Conservation (phyloP, 78 protist genomes). For the Pigoraptor vietnamica region DNA sequence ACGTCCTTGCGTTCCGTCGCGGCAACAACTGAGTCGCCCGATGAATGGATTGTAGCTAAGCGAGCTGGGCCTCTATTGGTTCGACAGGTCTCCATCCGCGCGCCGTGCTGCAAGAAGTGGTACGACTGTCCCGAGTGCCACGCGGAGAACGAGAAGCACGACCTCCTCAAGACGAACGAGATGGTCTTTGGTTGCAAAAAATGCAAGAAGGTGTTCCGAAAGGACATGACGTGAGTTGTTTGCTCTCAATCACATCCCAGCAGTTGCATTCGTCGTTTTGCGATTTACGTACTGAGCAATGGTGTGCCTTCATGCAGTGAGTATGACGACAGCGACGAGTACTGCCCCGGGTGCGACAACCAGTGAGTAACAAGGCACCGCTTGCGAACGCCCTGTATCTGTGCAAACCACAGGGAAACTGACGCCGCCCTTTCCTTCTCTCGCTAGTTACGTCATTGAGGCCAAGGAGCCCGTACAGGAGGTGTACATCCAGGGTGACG, state of each 20-base stretch:
- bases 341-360: constrained; percentile 81
- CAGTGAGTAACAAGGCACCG: not conserved
- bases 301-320: too few species aligned
- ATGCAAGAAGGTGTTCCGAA: constrained; percentile 79
- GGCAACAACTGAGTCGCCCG: too few species aligned
- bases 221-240: constrained; percentile 13
- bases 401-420: too few species aligned
- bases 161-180: constrained; percentile 44
- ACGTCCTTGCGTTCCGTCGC: not conserved
- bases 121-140: constrained; percentile 84
- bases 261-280: too few species aligned
- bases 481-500: not conserved
- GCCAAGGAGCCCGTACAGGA: not conserved
- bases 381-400: too few species aligned
- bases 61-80: not conserved
- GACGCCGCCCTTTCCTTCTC: not conserved
- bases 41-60: not conserved
- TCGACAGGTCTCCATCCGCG: constrained; percentile 56
- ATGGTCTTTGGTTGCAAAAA: constrained; percentile 73
- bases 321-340: constrained; percentile 61
- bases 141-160: constrained; percentile 59
- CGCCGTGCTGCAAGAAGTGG: constrained; percentile 81
- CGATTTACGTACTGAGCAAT: too few species aligned
- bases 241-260: not conserved
- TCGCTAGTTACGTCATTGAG: not conserved